Conservation (phyloP, 2,329 filamentous ascomycete genomes). For the Fusarium brachygibbosum region DNA sequence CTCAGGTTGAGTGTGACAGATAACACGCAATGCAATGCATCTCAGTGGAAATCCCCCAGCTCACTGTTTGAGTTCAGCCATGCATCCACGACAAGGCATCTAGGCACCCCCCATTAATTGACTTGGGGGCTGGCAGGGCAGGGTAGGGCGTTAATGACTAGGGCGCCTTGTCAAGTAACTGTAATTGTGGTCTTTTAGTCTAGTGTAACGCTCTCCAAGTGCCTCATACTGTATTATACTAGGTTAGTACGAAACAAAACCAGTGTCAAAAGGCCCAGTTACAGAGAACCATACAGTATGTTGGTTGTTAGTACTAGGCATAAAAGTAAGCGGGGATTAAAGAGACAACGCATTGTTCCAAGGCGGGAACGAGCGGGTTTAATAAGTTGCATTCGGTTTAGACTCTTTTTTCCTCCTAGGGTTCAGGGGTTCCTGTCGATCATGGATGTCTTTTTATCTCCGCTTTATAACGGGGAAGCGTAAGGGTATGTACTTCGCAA, state of each 20-base stretch:
- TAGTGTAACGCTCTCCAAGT: slow-evolving; percentile 14
- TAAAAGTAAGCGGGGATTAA: slow-evolving; percentile 6
- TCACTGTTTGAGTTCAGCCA: not conserved
- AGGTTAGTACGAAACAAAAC: slow-evolving; percentile 6
- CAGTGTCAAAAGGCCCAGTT: not conserved
- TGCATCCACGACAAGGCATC: not conserved
- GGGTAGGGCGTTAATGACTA: not conserved
- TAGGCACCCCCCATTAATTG: not conserved
- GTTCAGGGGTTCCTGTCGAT: slow-evolving; percentile 3
- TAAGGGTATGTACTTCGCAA: not conserved
- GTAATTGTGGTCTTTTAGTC: not conserved
- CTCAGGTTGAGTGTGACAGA: not conserved
- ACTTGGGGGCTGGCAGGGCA: not conserved
- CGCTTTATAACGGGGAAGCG: not conserved
- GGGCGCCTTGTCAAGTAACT: not conserved
- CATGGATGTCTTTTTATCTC: not conserved
- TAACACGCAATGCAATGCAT: slow-evolving; percentile 1
- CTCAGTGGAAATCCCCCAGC: not conserved
- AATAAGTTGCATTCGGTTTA: not conserved
- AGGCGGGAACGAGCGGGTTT: not conserved
- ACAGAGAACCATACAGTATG: not conserved
- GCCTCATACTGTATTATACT: slow-evolving; percentile 1
- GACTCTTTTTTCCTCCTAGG: not conserved
- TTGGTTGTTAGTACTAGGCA: not conserved
- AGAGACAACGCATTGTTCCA: not conserved